These are phyloP conservation scores for Zygosaccharomyces bisporus DNA, from an alignment of 805 yeast species.

Conservation along the genomic window DNA sequence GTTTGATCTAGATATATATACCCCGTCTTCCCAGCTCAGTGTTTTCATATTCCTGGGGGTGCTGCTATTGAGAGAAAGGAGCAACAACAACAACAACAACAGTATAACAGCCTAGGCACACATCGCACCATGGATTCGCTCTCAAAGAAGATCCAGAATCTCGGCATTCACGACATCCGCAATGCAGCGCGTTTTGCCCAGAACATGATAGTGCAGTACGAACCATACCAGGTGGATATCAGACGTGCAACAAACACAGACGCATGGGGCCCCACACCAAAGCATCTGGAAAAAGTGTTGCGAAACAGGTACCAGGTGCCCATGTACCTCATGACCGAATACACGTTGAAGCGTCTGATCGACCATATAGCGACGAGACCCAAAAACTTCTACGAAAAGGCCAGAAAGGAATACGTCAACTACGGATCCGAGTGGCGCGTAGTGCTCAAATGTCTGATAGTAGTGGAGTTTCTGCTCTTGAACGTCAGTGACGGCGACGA, in stretches of 20 bases:
- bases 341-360: constrained; percentile 35
- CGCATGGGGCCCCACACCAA: constrained; percentile 50
- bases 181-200: constrained; percentile 41
- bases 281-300: constrained; percentile 39
- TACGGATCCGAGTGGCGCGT: constrained; percentile 42
- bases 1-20: neutral
- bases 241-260: constrained; percentile 49
- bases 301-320: constrained; percentile 33
- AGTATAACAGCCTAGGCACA: neutral
- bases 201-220: constrained; percentile 38
- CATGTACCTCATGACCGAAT: constrained; percentile 34
- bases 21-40: neutral
- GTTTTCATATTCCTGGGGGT: neutral
- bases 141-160: constrained; percentile 34
- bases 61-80: neutral
- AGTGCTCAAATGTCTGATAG: constrained; percentile 37
- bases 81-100: too few relatives aligned
- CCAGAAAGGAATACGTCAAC: constrained; percentile 40
- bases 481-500: constrained; percentile 36
- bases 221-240: constrained; percentile 38
- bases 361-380: constrained; percentile 38
- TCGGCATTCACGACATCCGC: constrained; percentile 39
- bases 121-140: constrained; percentile 30
- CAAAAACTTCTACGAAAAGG: constrained; percentile 38
- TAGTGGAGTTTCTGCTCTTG: constrained; percentile 35